Evolutionary conservation across 1,139 yeast species (phyloP), one percentile per base, ranked within the genome.

Genomic region (Kodamaea derodonti): DNA sequence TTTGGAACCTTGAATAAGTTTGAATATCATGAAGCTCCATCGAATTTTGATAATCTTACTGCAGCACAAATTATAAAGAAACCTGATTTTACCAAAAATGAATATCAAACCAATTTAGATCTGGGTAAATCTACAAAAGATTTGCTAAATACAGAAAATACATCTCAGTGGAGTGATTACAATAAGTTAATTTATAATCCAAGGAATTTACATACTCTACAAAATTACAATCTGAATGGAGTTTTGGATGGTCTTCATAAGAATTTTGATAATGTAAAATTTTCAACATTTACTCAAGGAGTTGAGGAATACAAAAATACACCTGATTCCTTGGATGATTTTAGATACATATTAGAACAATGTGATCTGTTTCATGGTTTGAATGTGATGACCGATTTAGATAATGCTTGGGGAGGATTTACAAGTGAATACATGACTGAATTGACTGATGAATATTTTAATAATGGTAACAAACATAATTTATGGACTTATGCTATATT

Each of bases 391-490:
- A 72, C 84, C 0, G 95, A 87, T 34, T 46, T 81, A 4, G 92
- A 84, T 51, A 69, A 78, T 25, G 84, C 83, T 0, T 92, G 97
- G 97, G 82, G 90, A 29, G 96, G 95, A 0, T 81, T 84, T 46
- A 60, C 85, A 1, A 56, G 65, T 24, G 69, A 69, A 30, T 47
- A 80, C 43, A 42, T 88, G 22, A 52, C 64, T 11, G 72, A 69
- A 14, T 39, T 88, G 20, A 66, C 77, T 34, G 96, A 90, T 54
- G 95, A 87, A 42, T 80, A 78, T 46, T 65, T 77, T 38, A 79
- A 88, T 7, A 84, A 83, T 49, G 67, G 71, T 3, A 60, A 56
- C 39, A 69, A 69, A 40, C 49, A 62, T 36, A 62, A 58, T 14
- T 47, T 85, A 0, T 75, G 84, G 59, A 48, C 51, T 3, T 62